A percentile compares a stretch with the other conserved stretches of the same genome.
Conservation (phyloP, 2,329 filamentous ascomycete species). For the Penicillium sp. region DNA sequence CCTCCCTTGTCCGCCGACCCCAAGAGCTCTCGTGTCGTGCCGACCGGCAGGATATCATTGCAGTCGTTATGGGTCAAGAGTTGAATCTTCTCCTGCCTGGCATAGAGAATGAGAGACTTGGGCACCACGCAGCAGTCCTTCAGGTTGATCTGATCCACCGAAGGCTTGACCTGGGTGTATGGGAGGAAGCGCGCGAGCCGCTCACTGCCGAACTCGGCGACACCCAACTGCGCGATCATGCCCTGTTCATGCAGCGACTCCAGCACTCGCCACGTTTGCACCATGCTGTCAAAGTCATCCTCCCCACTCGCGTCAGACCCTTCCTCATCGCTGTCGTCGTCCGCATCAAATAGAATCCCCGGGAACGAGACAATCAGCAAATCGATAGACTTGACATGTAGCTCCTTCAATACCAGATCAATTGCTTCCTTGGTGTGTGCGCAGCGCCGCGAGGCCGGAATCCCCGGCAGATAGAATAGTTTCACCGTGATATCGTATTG, state of each 20-base stretch:
- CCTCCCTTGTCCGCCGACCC: constrained; percentile 73
- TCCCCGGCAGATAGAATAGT: constrained; percentile 83
- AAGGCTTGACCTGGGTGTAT: constrained; percentile 70
- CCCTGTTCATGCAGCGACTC: constrained; percentile 74
- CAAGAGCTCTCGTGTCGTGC: constrained; percentile 81
- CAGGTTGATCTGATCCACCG: constrained; percentile 94
- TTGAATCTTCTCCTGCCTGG: constrained; percentile 82
- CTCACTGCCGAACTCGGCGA: constrained; percentile 88
- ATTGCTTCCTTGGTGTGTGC: constrained; percentile 78
- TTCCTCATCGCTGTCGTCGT: constrained; percentile 75
- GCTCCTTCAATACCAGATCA: constrained; percentile 75
- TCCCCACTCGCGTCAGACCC: constrained; percentile 60
- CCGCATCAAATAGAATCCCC: constrained; percentile 88
- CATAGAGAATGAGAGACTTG: constrained; percentile 79
- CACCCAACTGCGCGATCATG: constrained; percentile 73
- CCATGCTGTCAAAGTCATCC: constrained; percentile 63
- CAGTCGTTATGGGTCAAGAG: constrained; percentile 92
- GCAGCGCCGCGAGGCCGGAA: constrained; percentile 66
- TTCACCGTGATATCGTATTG: constrained; percentile 96
- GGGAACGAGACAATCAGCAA: constrained; percentile 92
- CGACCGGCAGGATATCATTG: constrained; percentile 83
- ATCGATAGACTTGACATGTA: constrained; percentile 76
- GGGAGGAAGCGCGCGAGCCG: constrained; percentile 78
- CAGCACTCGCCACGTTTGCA: constrained; percentile 69
- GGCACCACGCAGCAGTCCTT: constrained; percentile 96